phyloP scores from a whole-genome alignment of 805 yeast genomes.

The Suhomyces tanzawaensis region DNA sequence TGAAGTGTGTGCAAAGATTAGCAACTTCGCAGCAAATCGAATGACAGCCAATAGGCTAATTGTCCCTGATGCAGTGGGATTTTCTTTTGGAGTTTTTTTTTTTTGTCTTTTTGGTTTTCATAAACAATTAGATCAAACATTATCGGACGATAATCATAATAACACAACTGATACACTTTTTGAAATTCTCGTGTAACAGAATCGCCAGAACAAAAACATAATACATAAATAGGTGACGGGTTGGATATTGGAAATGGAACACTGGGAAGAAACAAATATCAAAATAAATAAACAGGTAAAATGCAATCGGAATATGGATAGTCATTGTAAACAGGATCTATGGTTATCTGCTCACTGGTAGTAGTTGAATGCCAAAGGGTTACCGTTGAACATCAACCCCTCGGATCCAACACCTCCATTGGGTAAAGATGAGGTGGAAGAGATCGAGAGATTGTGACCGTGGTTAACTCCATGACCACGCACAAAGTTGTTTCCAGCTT shows the following conservation, averaged over 20 bases:
- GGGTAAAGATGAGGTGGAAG: slow-evolving; percentile 5
- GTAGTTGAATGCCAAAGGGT: slow-evolving; percentile 3
- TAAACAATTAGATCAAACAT: not conserved
- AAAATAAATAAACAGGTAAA: not conserved
- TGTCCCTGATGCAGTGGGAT: no score
- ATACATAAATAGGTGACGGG: slow-evolving; percentile 2
- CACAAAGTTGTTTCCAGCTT: not conserved
- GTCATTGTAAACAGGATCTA: not conserved
- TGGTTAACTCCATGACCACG: slow-evolving; percentile 1
- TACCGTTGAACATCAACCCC: slow-evolving; percentile 1
- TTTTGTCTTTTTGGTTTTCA: not conserved
- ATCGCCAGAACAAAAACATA: slow-evolving; percentile 1
- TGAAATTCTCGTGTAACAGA: not conserved
- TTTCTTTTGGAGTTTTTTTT: not conserved
- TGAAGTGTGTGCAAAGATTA: no score
- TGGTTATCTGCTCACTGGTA: not conserved
- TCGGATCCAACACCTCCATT: not conserved
- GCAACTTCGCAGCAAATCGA: no score
- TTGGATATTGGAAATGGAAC: not conserved
- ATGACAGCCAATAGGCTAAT: no score
- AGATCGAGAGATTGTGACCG: slow-evolving; percentile 4
- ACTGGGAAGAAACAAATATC: not conserved
- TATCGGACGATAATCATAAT: not conserved
- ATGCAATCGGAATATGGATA: slow-evolving; percentile 1
- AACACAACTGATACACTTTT: not conserved